phyloP scores from a whole-genome alignment of 306 rosid species.

The Canavalia gladiata region DNA sequence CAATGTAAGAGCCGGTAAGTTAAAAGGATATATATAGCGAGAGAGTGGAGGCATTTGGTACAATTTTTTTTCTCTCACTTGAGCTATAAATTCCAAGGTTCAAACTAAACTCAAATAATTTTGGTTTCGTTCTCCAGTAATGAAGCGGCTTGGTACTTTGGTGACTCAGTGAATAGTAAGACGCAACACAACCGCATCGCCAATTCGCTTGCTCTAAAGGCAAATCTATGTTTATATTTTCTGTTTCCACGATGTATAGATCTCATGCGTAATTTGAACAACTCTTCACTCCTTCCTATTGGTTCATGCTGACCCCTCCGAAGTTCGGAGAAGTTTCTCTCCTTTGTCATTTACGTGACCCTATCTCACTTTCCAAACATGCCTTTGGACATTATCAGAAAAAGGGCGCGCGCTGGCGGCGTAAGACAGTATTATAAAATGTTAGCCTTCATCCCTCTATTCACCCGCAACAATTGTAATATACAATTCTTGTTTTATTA shows the following conservation, averaged over 20 bases:
- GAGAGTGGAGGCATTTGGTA: background rate
- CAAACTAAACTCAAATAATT: background rate
- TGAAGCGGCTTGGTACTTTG: constrained; percentile 17
- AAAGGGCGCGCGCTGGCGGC: background rate
- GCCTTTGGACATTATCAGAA: background rate
- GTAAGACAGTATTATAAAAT: no score
- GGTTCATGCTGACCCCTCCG: constrained; percentile 24
- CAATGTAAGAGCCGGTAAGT: background rate
- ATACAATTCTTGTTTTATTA: no score
- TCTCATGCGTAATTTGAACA: background rate
- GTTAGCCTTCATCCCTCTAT: no score
- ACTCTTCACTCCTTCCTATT: background rate
- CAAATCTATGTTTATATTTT: constrained; percentile 3
- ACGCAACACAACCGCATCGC: background rate
- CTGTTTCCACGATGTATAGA: background rate
- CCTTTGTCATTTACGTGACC: background rate
- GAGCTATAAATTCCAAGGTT: constrained; percentile 1
- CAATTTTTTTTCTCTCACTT: constrained; percentile 24
- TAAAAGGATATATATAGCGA: constrained; percentile 1
- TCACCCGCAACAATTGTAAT: no score
- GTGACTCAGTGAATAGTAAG: constrained; percentile 9
- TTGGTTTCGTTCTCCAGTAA: constrained; percentile 18
- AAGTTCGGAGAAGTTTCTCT: constrained; percentile 1
- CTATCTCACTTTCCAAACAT: constrained; percentile 14
- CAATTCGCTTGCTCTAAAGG: constrained; percentile 32